Percentiles rank a stretch among this genome's conserved stretches.
These are phyloP conservation scores for Mortierella sp. DNA, from an alignment of 371 early-diverging fungal species.

Conservation along the genomic window DNA sequence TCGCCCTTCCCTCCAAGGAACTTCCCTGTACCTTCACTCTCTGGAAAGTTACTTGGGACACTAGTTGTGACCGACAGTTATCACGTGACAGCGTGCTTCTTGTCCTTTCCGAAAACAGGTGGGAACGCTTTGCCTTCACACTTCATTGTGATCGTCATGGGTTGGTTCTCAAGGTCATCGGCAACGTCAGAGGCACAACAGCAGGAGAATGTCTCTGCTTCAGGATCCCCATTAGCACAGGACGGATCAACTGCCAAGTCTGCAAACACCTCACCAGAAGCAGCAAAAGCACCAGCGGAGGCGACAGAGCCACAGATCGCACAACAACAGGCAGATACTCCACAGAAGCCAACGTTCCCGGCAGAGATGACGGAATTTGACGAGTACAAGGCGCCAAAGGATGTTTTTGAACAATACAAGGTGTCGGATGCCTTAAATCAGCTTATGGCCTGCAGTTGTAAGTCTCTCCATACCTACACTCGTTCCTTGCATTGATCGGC, in stretches of 20 bases:
- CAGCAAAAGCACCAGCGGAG: constrained; percentile 5
- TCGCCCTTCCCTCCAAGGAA: too few species aligned
- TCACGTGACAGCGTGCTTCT: too few species aligned
- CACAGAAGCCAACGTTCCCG: not conserved
- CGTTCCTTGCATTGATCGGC: not conserved
- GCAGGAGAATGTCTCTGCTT: not conserved
- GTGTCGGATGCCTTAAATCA: constrained; percentile 48
- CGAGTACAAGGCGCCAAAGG: constrained; percentile 39
- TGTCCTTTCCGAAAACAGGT: too few species aligned
- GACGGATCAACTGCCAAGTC: not conserved
- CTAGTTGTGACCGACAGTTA: too few species aligned
- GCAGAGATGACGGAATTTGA: constrained; percentile 15
- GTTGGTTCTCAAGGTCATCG: constrained; percentile 47
- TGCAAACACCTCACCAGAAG: not conserved
- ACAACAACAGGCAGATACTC: not conserved
- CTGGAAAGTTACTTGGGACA: too few species aligned
- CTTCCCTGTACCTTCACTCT: too few species aligned
- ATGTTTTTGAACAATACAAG: constrained; percentile 34
- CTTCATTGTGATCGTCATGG: too few species aligned
- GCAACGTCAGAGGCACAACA: constrained; percentile 8
- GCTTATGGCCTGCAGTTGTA: constrained; percentile 43
- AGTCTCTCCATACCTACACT: not conserved
- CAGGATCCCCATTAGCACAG: constrained; percentile 2
- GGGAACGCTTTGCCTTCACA: too few species aligned
- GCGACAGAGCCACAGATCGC: not conserved